These are phyloP conservation scores for Diplotaxis tenuifolia DNA, from an alignment of 345 rosid species.

Conservation along the genomic window DNA sequence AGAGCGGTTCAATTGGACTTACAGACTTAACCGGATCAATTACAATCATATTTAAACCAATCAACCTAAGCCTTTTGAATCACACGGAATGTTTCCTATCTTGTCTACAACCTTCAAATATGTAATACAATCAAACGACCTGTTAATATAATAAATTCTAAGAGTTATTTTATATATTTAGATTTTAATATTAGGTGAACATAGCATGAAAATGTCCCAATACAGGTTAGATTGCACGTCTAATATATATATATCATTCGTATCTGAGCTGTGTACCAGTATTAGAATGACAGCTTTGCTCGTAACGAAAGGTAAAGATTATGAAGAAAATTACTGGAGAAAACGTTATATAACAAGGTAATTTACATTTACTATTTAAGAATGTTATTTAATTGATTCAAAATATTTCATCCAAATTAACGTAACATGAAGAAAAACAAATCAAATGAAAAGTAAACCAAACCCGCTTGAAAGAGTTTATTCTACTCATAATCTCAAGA, in stretches of 20 bases:
- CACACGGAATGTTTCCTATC: too few relatives aligned
- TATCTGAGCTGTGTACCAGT: not conserved
- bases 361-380: not conserved
- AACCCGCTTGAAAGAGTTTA: slow-evolving; percentile 7
- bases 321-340: not conserved
- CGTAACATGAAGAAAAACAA: not conserved
- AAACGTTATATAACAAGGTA: not conserved
- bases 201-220: not conserved
- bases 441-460: not conserved
- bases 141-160: too few relatives aligned
- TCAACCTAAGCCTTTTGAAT: too few relatives aligned
- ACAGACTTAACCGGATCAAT: too few relatives aligned
- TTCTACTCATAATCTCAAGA: slow-evolving; percentile 12
- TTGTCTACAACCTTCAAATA: too few relatives aligned
- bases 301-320: not conserved
- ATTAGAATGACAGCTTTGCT: not conserved
- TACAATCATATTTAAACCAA: too few relatives aligned
- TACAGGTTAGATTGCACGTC: not conserved
- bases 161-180: too few relatives aligned
- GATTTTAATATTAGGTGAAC: not conserved
- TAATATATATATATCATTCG: not conserved
- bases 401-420: not conserved
- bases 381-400: not conserved
- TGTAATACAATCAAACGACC: too few relatives aligned
- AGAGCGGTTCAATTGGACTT: too few relatives aligned